Conservation (phyloP, 2,329 filamentous ascomycete species). For the Alternaria tenuissima region DNA sequence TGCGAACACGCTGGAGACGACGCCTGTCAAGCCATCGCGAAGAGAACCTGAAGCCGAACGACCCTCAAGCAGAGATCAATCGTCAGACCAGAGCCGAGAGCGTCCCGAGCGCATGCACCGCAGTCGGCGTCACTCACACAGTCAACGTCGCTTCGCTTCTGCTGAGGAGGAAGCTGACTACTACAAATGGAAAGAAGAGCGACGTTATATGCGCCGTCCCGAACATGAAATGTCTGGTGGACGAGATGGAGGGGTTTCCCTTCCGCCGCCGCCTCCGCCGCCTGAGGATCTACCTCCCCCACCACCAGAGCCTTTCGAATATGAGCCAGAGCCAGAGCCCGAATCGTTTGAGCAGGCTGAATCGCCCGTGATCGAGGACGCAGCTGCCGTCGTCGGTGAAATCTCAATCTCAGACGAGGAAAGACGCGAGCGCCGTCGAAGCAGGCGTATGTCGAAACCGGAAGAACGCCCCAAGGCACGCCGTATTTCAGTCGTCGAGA, state of each 20-base stretch:
- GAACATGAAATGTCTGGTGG: conserved; percentile 42
- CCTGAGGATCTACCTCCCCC: conserved; percentile 30
- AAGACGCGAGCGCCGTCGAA: conserved; percentile 36
- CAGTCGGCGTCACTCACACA: conserved; percentile 41
- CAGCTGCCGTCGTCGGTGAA: conserved; percentile 35
- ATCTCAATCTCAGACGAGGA: conserved; percentile 41
- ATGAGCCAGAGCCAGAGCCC: conserved; percentile 22
- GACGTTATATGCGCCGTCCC: conserved; percentile 33
- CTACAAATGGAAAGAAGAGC: conserved; percentile 41
- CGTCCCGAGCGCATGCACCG: conserved; percentile 43
- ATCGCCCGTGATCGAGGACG: conserved; percentile 36
- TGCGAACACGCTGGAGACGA: conserved; percentile 35
- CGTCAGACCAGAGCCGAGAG: conserved; percentile 45
- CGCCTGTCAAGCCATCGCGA: conserved; percentile 19
- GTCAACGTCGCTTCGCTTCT: conserved; percentile 37
- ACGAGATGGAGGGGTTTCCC: conserved; percentile 35
- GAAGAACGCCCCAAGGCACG: conserved; percentile 43
- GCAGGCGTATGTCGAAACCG: conserved; percentile 34
- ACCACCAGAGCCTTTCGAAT: conserved; percentile 32
- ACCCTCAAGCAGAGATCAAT: conserved; percentile 40
- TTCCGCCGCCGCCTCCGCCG: conserved; percentile 16
- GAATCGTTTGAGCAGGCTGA: conserved; percentile 17
- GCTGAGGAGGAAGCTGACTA: conserved; percentile 46
- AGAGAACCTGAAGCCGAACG: conserved; percentile 36
- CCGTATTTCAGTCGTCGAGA: conserved; percentile 44